These are phyloP conservation scores for Solanum pennellii DNA, from an alignment of 257 asterid species.

Conservation along the genomic window DNA sequence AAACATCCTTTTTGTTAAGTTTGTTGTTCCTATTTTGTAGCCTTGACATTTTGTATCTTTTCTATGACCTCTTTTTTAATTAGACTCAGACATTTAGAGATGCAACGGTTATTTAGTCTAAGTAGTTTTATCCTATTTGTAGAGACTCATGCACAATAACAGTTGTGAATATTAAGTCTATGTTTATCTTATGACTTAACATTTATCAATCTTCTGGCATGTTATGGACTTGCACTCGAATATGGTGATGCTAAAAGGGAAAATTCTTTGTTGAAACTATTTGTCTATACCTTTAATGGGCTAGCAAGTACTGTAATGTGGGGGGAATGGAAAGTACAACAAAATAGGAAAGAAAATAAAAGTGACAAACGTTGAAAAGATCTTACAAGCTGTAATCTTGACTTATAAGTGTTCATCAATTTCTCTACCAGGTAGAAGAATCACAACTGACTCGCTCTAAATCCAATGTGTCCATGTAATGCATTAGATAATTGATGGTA, in stretches of 20 bases:
- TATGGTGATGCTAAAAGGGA: not conserved
- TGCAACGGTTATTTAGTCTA: not conserved
- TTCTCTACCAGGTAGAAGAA: not conserved
- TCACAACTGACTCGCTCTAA: not conserved
- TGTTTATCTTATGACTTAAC: not conserved
- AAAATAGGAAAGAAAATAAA: not conserved
- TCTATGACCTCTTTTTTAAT: not conserved
- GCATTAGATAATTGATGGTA: not conserved
- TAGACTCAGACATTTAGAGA: not conserved
- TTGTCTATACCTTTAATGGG: not conserved
- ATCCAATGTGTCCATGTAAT: not conserved
- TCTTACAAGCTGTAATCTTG: not conserved
- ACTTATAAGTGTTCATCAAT: not conserved
- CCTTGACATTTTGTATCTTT: not conserved
- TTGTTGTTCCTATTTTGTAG: not conserved
- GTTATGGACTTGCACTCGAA: not conserved
- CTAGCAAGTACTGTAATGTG: not conserved
- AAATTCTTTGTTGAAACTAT: not conserved
- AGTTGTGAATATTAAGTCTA: not conserved
- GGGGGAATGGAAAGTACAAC: not conserved
- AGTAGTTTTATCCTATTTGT: not conserved
- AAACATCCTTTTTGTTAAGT: not conserved
- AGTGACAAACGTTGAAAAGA: not conserved
- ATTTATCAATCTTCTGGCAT: too few relatives aligned
- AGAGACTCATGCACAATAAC: not conserved